Evolutionary conservation across 257 asterid species (phyloP), one percentile per base, ranked within the genome.

Genomic region (Hygrophila difformis): DNA sequence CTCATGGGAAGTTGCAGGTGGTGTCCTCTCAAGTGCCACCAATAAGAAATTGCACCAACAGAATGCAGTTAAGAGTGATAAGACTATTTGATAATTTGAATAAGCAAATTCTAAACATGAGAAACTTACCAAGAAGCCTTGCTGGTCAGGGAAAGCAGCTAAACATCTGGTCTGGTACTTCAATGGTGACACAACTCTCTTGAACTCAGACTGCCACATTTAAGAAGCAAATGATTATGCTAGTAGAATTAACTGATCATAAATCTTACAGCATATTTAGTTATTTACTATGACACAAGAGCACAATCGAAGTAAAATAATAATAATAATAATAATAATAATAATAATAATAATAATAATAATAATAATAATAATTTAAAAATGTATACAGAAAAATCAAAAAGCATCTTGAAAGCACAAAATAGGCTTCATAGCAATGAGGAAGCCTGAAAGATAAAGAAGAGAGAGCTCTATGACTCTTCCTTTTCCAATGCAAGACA

Each of bases 121-220:
- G 34, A 43, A 43, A 70, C 92, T 71, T 66, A 91, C 96, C 64
- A 91, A 63, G 73, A 86, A 91, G 38, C 98, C 98, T 74, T 86
- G 94, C 67, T 91, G 86, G 66, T 91, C 94, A 39, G 98, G 98
- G 64, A 91, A 91, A 52, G 98, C 93, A 51, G 98, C 98, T 45
- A 91, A 51, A 61, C 96, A 91, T 68, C 98, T 76, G 22, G 98
- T 91, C 67, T 91, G 98, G 77, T 86, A 80, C 84, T 86, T 86
- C 59, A 91, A 44, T 16, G 98, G 98, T 45, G 98, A 91, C 42
- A 47, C 18, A 52, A 91, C 61, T 67, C 88, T 78, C 84, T 82
- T 91, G 74, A 77, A 86, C 64, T 91, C 98, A n/a, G 77, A 12
- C 98, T 91, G 79, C 60, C 57, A 52, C 18, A 44, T 21, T 39